phyloP scores from a whole-genome alignment of 1,139 yeast species.

The Diutina mesorugosa region DNA sequence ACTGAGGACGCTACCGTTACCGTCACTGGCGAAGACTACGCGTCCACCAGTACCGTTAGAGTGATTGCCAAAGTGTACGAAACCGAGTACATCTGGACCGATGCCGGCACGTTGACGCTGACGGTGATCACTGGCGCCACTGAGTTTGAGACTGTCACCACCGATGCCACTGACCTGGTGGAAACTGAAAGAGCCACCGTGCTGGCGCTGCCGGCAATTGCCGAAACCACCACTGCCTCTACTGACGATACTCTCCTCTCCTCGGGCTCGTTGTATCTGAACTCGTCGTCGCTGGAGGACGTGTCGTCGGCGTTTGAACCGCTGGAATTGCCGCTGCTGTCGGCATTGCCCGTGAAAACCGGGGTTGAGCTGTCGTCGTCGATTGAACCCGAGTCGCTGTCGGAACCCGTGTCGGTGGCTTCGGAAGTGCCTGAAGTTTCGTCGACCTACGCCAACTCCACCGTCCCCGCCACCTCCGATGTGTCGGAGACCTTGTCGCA shows the following conservation, averaged over 20 bases:
- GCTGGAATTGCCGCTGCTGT: not conserved
- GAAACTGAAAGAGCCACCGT: not conserved
- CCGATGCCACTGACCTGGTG: not conserved
- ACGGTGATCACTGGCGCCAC: conserved; percentile 1
- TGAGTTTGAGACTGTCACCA: not conserved
- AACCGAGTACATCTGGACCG: conserved; percentile 2
- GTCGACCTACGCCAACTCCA: not conserved
- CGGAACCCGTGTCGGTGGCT: not conserved
- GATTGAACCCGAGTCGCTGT: not conserved
- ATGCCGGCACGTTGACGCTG: not conserved
- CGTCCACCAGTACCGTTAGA: not conserved
- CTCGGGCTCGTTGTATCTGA: not conserved
- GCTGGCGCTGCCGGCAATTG: not conserved
- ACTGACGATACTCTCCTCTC: not conserved
- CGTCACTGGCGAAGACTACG: not conserved
- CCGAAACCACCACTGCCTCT: not conserved
- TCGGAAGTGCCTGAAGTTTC: not conserved
- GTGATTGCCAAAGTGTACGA: not conserved
- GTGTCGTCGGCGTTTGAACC: not conserved
- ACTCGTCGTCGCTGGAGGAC: not conserved
- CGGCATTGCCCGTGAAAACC: not conserved
- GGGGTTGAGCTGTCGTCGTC: no score
- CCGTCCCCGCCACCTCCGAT: not conserved
- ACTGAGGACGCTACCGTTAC: not conserved
- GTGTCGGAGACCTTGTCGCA: not conserved